Base-by-base conservation (phyloP, 441 rosid genomes). In the Isatis lusitanica region DNA sequence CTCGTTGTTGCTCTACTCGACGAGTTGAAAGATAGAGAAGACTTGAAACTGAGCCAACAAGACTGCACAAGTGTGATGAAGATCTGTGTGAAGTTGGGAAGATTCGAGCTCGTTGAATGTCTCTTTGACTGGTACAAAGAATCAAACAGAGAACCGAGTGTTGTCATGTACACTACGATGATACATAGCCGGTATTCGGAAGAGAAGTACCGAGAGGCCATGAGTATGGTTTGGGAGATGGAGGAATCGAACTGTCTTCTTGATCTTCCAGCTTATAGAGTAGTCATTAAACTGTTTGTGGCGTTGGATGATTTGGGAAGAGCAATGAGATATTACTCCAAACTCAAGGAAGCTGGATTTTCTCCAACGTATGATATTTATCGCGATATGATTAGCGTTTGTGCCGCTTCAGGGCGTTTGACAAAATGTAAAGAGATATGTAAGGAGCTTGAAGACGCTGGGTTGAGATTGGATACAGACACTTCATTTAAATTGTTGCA, bases 261-360 rank as follows among this genome's bases (percentile, higher is more conserved):
- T 47, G 97, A 94, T 88, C 90, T 94, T 76, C 87, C 97, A 0
- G 97, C 97, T 28, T 94, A 89, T 79, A 87, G 94, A 40, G 97
- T 89, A 11, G 87, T 82, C 10, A 88, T 94, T 51, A 88, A 80
- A 80, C 86, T 94, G 43, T 89, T 87, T 75, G 89, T 85, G 68
- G 93, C 93, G 16, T 69, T 92, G 69, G 79, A 90, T 81, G 97
- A 94, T 85, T 79, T 86, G 66, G 68, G 91, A 11, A 88, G 97
- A 80, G 88, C 97, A 44, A 84, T 52, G 53, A 84, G 96, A 62
- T 92, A 92, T 61, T 92, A 90, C 81, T 83, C 94, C 0, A 92
- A 86, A 66, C 88, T 92, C 21, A 94, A 89, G 78, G 96, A 90
- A 79, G 93, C 93, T 1, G 96, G 97, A 58, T 88, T 92, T 63